phyloP scores from a whole-genome alignment of 1,284 basidiomycete genomes.

The Cryptococcus jaspeensis region DNA sequence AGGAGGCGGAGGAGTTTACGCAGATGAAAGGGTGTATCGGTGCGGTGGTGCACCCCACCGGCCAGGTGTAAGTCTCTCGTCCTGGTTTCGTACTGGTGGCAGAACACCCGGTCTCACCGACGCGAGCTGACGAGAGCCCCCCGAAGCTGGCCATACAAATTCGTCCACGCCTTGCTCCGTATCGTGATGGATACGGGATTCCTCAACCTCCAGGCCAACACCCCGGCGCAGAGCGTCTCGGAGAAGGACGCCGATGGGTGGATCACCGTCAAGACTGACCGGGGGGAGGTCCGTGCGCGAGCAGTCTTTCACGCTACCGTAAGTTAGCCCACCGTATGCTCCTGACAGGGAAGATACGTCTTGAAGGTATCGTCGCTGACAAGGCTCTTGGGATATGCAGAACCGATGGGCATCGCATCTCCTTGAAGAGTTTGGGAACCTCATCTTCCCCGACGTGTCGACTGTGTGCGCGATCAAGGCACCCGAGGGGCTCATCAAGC shows the following conservation, averaged over 20 bases:
- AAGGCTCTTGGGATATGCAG: conserved; percentile 3
- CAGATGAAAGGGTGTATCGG: conserved; percentile 22
- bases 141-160: conserved; percentile 26
- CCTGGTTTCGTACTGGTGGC: no score
- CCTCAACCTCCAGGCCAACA: conserved; percentile 19
- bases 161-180: conserved; percentile 22
- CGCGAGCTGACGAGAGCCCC: no score
- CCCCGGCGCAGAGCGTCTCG: conserved; percentile 13
- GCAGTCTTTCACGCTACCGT: conserved; percentile 27
- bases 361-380: no score
- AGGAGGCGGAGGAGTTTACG: conserved; percentile 23
- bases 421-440: conserved; percentile 18
- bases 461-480: conserved; percentile 27
- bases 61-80: conserved; percentile 23
- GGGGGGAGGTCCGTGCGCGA: conserved; percentile 19
- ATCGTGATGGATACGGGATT: conserved; percentile 12
- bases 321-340: no score
- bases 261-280: conserved; percentile 20
- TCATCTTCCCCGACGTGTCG: conserved; percentile 19
- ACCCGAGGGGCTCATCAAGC: conserved; percentile 17
- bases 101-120: no score
- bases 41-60: conserved; percentile 23
- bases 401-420: conserved; percentile 30
- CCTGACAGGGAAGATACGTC: no score
- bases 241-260: conserved; percentile 15